phyloP scores from a whole-genome alignment of 345 rosid genomes.

The Lenwebbia sp. region DNA sequence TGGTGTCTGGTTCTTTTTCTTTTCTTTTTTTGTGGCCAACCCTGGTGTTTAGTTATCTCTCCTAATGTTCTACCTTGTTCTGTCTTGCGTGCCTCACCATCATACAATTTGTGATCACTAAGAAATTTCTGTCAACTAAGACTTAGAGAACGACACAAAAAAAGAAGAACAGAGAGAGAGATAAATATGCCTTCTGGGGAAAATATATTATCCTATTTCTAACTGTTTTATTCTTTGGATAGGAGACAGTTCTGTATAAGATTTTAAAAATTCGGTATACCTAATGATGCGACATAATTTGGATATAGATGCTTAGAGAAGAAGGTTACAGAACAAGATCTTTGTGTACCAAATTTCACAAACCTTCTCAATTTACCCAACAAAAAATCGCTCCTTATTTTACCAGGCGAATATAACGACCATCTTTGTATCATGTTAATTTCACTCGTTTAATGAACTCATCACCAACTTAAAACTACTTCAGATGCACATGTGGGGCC shows the following conservation, averaged over 20 bases:
- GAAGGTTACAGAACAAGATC: neutral
- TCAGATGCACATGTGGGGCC: slow-evolving; percentile 98
- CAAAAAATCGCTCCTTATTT: neutral
- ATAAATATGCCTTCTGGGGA: neutral
- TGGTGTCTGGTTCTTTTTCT: neutral
- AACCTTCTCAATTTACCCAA: neutral
- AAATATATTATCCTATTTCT: neutral
- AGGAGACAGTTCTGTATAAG: neutral
- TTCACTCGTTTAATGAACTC: neutral
- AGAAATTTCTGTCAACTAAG: neutral
- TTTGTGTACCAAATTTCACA: neutral
- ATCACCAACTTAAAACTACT: neutral
- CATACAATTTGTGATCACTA: neutral
- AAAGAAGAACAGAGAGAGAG: neutral
- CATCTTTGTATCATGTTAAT: neutral
- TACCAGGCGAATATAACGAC: neutral
- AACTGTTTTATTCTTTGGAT: neutral
- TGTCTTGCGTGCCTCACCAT: neutral
- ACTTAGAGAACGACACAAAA: neutral
- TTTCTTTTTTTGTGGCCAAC: neutral
- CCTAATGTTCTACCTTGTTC: neutral
- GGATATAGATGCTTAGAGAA: neutral
- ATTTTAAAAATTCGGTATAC: neutral
- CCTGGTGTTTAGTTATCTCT: neutral
- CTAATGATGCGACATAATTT: neutral